Evolutionary conservation across 306 rosid species (phyloP), one percentile per base, ranked within the genome.

Genomic region (Quercus agrifolia): DNA sequence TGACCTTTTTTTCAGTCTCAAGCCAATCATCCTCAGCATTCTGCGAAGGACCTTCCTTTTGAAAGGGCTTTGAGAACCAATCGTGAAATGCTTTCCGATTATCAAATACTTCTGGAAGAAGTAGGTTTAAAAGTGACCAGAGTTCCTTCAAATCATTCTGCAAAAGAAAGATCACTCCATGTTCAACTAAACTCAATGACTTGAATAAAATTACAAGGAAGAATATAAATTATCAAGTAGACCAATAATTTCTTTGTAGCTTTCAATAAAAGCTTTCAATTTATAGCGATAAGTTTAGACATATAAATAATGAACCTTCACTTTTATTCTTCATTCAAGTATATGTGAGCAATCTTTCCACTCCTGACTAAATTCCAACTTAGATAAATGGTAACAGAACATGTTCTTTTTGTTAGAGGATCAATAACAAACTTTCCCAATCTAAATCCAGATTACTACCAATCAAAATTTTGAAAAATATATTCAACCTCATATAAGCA

Each of bases 111-210:
- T 95, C 99, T 3, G 97, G 99, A 72, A 95, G 99, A 85, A 95
- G 99, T 77, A 95, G 88, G 90, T 95, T 95, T 84, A 95, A 83
- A 80, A 92, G 97, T 75, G 99, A 95, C 99, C 99, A 95, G 54
- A 95, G 93, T 84, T 95, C 99, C 86, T 95, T 95, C 90, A 95
- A 88, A 85, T 95, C 99, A 89, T 95, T 95, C 99, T 95, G 95
- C 87, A 85, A 86, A 75, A 68, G 74, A 72, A 81, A 74, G 79
- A 54, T 77, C 66, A 74, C 27, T 51, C 71, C 62, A 81, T 73
- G 38, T 77, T 79, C 30, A 83, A 77, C 79, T 62, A 74, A 31
- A 64, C 61, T 52, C 18, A 56, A 59, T 73, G 27, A 38, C 23
- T 28, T 8, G 55, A 63, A 28, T 52, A 58, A 52, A 72, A 49